Conservation (phyloP, 495 filamentous ascomycete genomes). For the Aspergillus carlsbadensis region DNA sequence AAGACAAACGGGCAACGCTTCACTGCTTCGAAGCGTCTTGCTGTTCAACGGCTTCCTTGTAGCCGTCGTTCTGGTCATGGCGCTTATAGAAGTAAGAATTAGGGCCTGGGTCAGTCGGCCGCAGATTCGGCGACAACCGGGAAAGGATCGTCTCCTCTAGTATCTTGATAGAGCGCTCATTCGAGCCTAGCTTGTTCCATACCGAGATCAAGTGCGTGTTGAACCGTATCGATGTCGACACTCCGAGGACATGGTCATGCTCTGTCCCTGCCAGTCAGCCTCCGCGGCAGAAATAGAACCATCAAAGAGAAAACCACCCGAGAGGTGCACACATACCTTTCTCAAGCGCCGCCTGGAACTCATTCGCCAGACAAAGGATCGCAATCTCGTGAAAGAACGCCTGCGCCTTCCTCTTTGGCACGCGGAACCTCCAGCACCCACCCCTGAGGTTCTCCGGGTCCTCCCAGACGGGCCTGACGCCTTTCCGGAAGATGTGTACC, state of each 20-base stretch:
- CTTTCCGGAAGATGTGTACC: conserved; percentile 85
- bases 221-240: conserved; percentile 60
- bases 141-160: conserved; percentile 68
- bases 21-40: neutral
- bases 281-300: neutral
- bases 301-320: neutral
- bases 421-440: conserved; percentile 84
- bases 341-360: conserved; percentile 73
- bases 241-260: conserved; percentile 71
- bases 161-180: conserved; percentile 68
- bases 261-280: conserved; percentile 22
- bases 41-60: conserved; percentile 35
- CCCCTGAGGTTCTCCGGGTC: conserved; percentile 79
- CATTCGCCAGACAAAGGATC: conserved; percentile 80
- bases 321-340: conserved; percentile 47
- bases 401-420: conserved; percentile 68
- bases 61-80: conserved; percentile 59
- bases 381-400: conserved; percentile 81
- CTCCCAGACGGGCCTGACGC: conserved; percentile 87
- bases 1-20: neutral
- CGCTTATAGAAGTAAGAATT: conserved; percentile 65
- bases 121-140: conserved; percentile 63
- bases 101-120: conserved; percentile 46
- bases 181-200: conserved; percentile 79
- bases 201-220: conserved; percentile 76